Evolutionary conservation across 441 rosid genomes (phyloP), one percentile per base, ranked within the genome.

Genomic region (Erodium moschatum): DNA sequence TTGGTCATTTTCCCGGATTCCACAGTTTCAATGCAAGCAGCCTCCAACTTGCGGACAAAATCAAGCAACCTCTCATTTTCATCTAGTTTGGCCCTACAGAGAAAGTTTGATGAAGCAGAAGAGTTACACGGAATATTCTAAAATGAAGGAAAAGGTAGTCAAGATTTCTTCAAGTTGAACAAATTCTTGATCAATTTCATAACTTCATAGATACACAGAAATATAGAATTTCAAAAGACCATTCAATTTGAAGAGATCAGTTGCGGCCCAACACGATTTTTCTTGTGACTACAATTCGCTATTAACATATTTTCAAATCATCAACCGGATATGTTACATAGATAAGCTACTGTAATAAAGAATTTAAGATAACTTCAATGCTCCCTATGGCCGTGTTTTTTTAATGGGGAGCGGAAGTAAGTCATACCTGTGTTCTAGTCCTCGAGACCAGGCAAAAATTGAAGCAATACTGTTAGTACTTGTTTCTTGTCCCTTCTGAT

Each of bases 381-480:
- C 20, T 15, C 60, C 60, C 19, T 52, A 4, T 52, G 19, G n/a
- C 13, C 13, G 50, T 44, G 12, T 12, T 44, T 44, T 44, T 44
- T 44, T 44, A 44, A 44, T 44, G 50, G 50, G 50, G 50, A 27
- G 35, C 61, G 70, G 42, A 72, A 69, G 70, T 50, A 67, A 71
- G 44, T 48, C 27, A 56, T 79, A 93, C 98, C 98, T 89, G 78
- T 93, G 97, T 73, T 84, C 91, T 38, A 93, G 77, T 64, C 96
- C 97, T 40, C 95, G 81, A 64, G 97, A 83, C 97, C 98, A 93
- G 10, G 98, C 96, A 85, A 91, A 91, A 74, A 89, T 88, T 52
- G 95, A 93, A 72, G 98, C 98, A 61, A 91, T 85, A 75, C 98
- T 93, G 74, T 93, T 93, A 35, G 98, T 93, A 80, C 97, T 93